phyloP scores from a whole-genome alignment of 371 early-diverging fungal species.

The Mucor lusitanicus region DNA sequence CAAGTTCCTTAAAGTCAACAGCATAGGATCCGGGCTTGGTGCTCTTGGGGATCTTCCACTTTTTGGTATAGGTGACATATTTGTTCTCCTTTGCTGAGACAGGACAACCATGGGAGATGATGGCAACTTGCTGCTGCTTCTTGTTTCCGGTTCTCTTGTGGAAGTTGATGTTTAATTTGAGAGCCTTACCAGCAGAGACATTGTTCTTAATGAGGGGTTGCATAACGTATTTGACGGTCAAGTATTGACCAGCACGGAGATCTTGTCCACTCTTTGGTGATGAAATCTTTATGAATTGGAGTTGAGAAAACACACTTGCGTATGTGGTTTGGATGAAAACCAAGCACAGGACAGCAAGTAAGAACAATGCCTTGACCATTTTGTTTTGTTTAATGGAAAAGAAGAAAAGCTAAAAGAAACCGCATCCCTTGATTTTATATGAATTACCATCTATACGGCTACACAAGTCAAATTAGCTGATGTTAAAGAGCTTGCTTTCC shows the following conservation, averaged over 20 bases:
- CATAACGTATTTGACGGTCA: constrained; percentile 43
- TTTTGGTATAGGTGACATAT: constrained; percentile 39
- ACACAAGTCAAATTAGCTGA: constrained; percentile 22
- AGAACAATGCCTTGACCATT: constrained; percentile 16
- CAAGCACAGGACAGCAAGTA: constrained; percentile 16
- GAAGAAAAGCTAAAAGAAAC: constrained; percentile 1
- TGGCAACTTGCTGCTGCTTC: constrained; percentile 8
- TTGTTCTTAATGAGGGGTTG: constrained; percentile 35
- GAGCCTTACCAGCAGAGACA: constrained; percentile 24
- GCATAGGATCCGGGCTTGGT: constrained; percentile 61
- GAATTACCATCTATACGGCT: not conserved
- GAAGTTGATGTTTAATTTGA: constrained; percentile 22
- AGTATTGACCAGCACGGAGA: constrained; percentile 31
- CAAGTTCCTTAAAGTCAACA: constrained; percentile 39
- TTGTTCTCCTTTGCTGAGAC: constrained; percentile 32
- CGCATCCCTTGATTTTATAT: constrained; percentile 2
- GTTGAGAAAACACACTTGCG: constrained; percentile 44
- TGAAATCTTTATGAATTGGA: constrained; percentile 49
- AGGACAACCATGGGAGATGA: constrained; percentile 31
- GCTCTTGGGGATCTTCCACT: constrained; percentile 55
- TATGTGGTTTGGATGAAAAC: constrained; percentile 25
- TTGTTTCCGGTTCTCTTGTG: constrained; percentile 27
- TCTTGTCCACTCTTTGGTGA: constrained; percentile 38
- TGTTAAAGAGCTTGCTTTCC: constrained; percentile 10
- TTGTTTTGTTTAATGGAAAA: not conserved